Conservation (phyloP, 2,329 filamentous ascomycete genomes). For the Penicillium sclerotigenum region DNA sequence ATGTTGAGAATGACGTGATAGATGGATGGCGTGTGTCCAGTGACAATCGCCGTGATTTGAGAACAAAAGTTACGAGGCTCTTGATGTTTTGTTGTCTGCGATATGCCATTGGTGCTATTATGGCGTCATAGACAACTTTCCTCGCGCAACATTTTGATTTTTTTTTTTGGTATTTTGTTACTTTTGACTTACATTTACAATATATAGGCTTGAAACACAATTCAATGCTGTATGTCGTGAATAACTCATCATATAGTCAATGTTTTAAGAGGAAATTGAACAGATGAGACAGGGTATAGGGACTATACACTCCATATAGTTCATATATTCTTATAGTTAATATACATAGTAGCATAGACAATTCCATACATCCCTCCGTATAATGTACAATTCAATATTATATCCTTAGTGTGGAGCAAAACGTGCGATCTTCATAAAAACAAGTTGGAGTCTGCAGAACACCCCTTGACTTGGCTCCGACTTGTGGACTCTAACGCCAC, state of each 20-base stretch:
- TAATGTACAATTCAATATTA: background rate
- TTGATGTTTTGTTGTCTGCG: too few species aligned
- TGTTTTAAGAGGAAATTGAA: background rate
- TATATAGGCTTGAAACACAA: background rate
- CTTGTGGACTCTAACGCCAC: constrained; percentile 25
- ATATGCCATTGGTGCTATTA: too few species aligned
- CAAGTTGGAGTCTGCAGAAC: background rate
- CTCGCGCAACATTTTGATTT: background rate
- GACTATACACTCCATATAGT: background rate
- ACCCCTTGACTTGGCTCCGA: background rate
- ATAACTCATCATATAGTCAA: background rate
- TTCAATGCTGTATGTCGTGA: background rate
- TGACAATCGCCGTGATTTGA: background rate
- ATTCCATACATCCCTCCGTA: background rate
- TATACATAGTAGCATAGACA: background rate
- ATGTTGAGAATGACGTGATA: constrained; percentile 10
- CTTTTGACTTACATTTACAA: too few species aligned
- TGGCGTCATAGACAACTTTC: background rate
- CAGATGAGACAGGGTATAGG: background rate
- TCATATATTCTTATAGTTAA: background rate
- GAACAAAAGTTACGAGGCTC: too few species aligned
- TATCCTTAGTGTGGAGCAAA: background rate
- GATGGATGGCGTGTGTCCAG: background rate
- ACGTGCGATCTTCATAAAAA: background rate
- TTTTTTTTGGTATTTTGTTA: background rate